Base-by-base conservation (phyloP, 2,329 filamentous ascomycete genomes). In the Rutstroemia sp. region DNA sequence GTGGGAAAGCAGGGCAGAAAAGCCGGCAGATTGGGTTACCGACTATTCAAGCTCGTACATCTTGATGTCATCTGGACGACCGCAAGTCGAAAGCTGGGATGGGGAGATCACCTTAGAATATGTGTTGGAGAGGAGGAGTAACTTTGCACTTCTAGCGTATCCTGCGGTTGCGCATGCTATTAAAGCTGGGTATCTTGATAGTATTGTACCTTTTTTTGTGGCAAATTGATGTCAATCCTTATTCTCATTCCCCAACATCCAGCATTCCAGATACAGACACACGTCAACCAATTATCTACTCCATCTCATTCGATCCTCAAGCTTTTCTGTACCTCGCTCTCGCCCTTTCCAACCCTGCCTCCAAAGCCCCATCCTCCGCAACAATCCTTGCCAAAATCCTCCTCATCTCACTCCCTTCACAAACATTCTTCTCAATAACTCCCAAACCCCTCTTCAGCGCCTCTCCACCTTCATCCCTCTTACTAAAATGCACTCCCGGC, bases 401-500 rank as follows among this genome's bases (percentile, higher is more conserved):
- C n/a, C 57, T 56, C 10, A 56, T 19, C 9, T 37, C 18, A 37
- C 47, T 30, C 2, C 56, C 58, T 30, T 60, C 56, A 23, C 58
- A 60, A 3, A 49, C 52, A 16, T n/a, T 30, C 4, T 49, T 38
- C 41, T 54, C 49, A 1, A 56, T 38, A 30, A 47, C 9, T 0
- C 56, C 58, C 10, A 49, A 9, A 12, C 23, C 30, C 12, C 52
- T 48, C 16, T 52, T 52, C 7, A 60, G 37, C 2, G 7, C 18
- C 2, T 16, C 53, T 5, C 23, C 30, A 4, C 21, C 21, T 12
- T 58, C 56, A 23, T 58, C 53, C 27, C 56, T 42, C 52, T 58
- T 62, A 7, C 27, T 52, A 39, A 58, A 58, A 37, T 45, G 27
- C 23, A 61, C 56, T 1, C 59, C 59, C 12, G 58, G 50, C 8